Conservation (phyloP, 441 rosid genomes). For the Mallotus japonicus region DNA sequence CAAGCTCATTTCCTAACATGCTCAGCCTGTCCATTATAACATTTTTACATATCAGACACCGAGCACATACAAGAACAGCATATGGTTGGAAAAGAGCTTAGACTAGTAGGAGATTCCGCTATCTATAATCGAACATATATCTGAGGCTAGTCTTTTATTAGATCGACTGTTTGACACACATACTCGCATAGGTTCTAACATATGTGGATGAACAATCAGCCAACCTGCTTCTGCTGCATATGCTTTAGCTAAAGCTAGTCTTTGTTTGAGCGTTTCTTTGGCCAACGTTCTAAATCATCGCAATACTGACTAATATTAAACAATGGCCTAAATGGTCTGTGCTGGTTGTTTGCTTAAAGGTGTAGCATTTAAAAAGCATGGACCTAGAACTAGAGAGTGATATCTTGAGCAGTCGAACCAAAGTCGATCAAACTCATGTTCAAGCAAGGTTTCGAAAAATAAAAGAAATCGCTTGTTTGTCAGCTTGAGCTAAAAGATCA, state of each 20-base stretch:
- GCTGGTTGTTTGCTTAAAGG: not conserved
- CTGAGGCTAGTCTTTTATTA: not conserved
- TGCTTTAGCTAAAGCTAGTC: not conserved
- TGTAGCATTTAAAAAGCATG: not conserved
- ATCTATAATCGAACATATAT: not conserved
- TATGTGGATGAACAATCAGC: not conserved
- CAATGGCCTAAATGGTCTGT: not conserved
- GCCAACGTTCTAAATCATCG: constrained; percentile 1
- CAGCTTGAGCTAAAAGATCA: not conserved
- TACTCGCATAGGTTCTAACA: not conserved
- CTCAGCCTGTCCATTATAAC: constrained; percentile 30
- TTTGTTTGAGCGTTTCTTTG: not conserved
- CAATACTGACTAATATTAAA: not conserved
- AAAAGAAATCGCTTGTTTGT: not conserved
- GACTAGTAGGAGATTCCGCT: not conserved
- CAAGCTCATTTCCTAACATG: constrained; percentile 40
- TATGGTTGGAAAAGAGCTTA: not conserved
- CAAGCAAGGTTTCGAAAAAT: not conserved
- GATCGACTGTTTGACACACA: not conserved
- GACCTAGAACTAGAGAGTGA: not conserved
- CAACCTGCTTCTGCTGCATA: not conserved
- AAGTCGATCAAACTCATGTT: not conserved
- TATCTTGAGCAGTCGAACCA: not conserved
- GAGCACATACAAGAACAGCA: not conserved
- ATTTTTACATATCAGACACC: not conserved